These are phyloP conservation scores for Starmerella sp. DNA, from an alignment of 805 yeast species.

Conservation along the genomic window DNA sequence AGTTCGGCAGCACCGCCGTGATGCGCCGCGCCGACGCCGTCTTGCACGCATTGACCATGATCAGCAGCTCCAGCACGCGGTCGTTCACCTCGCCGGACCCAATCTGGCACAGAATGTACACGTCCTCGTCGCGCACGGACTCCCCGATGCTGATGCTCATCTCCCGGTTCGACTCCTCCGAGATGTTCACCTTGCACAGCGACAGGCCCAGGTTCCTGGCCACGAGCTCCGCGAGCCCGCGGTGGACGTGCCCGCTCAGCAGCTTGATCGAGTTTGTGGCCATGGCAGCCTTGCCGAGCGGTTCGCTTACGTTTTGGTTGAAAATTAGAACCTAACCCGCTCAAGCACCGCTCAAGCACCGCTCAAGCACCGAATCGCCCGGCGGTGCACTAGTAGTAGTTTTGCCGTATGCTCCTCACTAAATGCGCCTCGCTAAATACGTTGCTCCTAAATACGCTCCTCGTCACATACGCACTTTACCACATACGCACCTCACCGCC, in stretches of 20 bases:
- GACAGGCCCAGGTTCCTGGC: conserved; percentile 50
- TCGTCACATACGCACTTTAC: too few species aligned
- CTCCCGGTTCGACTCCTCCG: conserved; percentile 28
- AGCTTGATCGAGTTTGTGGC: conserved; percentile 36
- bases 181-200: conserved; percentile 47
- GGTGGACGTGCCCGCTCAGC: conserved; percentile 51
- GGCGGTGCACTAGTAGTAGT: too few species aligned
- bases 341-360: too few species aligned
- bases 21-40: conserved; percentile 90
- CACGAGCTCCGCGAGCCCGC: conserved; percentile 65
- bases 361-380: too few species aligned
- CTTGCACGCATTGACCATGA: conserved; percentile 88
- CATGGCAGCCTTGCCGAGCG: conserved; percentile 6
- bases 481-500: too few species aligned
- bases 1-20: conserved; percentile 91
- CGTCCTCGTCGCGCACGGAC: conserved; percentile 83
- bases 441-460: too few species aligned
- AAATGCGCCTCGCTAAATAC: too few species aligned
- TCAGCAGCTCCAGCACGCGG: conserved; percentile 71
- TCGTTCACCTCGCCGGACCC: conserved; percentile 84
- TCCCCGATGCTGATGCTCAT: conserved; percentile 48
- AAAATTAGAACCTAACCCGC: background rate
- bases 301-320: background rate
- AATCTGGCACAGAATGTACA: conserved; percentile 43
- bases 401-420: too few species aligned